These are phyloP conservation scores for Seiridium unicorne DNA, from an alignment of 2,329 filamentous ascomycete genomes.

Conservation along the genomic window DNA sequence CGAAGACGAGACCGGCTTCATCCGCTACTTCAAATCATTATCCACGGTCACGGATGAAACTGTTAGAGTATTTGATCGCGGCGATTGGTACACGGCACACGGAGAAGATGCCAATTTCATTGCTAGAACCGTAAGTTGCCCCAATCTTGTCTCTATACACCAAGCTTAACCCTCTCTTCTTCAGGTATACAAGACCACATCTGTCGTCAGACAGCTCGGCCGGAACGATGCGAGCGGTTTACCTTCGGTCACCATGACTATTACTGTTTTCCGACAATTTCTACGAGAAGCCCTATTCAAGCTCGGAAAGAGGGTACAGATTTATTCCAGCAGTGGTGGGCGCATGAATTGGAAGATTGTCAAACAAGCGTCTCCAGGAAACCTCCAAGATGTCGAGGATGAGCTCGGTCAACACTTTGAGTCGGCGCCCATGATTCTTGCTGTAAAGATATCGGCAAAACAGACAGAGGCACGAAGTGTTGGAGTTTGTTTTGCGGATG, in stretches of 20 bases:
- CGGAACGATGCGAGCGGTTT: conserved; percentile 80
- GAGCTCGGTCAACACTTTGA: conserved; percentile 86
- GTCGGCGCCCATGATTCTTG: conserved; percentile 88
- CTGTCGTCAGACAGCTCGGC: conserved; percentile 87
- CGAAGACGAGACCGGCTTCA: conserved; percentile 96
- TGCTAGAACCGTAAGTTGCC: conserved; percentile 62
- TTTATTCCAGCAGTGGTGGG: conserved; percentile 74
- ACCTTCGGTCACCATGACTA: conserved; percentile 90
- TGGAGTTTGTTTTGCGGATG: conserved; percentile 96
- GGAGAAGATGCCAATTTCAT: conserved; percentile 83
- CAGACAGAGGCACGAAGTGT: conserved; percentile 81
- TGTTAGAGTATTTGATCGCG: conserved; percentile 87
- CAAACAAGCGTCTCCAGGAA: conserved; percentile 93
- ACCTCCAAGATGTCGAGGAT: conserved; percentile 95
- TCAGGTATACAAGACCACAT: conserved; percentile 94
- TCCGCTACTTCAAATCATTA: conserved; percentile 91
- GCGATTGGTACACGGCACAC: conserved; percentile 95
- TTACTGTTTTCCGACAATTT: conserved; percentile 94
- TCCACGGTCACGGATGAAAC: conserved; percentile 69
- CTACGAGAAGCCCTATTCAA: conserved; percentile 91
- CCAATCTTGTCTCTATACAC: too few species aligned
- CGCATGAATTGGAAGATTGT: conserved; percentile 89
- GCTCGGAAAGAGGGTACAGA: conserved; percentile 85
- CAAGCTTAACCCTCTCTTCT: neutral
- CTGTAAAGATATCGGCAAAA: conserved; percentile 90